A percentile compares a stretch with the other conserved stretches of the same genome.
These are phyloP conservation scores for Russula sp. DNA, from an alignment of 768 basidiomycete genomes.

Conservation along the genomic window DNA sequence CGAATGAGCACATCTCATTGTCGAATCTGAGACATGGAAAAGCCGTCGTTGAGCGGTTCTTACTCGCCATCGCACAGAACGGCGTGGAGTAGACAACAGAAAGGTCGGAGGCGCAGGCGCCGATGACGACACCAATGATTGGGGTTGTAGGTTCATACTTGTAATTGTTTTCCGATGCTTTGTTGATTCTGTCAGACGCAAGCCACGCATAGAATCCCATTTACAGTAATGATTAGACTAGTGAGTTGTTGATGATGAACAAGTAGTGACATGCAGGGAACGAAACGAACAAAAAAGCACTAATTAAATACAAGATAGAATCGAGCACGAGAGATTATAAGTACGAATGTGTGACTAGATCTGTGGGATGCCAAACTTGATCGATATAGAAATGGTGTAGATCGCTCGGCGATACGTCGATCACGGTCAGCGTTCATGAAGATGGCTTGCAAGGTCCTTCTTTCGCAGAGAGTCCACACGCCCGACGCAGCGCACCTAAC, in stretches of 20 bases:
- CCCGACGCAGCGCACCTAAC: constrained; percentile 16
- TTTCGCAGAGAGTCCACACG: neutral
- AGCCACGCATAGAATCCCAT: neutral
- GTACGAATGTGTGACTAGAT: neutral
- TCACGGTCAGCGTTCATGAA: neutral
- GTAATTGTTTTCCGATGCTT: neutral
- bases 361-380: neutral
- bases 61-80: constrained; percentile 49
- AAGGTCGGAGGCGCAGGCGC: neutral
- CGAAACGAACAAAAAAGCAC: neutral
- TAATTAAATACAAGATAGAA: neutral
- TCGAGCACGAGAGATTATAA: neutral
- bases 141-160: neutral
- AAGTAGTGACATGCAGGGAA: neutral
- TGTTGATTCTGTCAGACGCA: neutral
- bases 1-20: constrained; percentile 88
- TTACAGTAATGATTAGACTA: neutral
- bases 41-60: constrained; percentile 71
- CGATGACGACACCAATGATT: no score
- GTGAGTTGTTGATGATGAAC: neutral
- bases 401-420: neutral
- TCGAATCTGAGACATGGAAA: constrained; percentile 77
- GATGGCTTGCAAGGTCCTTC: neutral
- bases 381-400: neutral
- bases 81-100: neutral